Evolutionary conservation across 257 asterid genomes (phyloP).

Genomic region (Solanum stenotomum): DNA sequence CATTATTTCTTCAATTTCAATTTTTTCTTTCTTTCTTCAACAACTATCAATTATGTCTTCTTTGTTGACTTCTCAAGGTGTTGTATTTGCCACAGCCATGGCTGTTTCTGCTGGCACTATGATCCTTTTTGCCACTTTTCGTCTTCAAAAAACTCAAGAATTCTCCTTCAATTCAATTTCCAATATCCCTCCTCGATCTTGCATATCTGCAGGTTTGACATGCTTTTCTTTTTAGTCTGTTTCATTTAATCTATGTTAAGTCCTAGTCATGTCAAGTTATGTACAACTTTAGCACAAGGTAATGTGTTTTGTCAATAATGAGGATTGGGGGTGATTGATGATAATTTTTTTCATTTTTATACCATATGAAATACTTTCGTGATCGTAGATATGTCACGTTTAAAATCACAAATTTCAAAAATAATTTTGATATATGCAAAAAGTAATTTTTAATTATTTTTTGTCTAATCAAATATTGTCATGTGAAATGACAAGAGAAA

Average conservation of each 20-base stretch:
- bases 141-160: constrained; percentile 41
- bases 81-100: constrained; percentile 80
- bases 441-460: accelerated
- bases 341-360: too few species aligned
- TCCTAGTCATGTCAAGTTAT: neutral
- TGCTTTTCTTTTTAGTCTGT: neutral
- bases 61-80: constrained; percentile 49
- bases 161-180: constrained; percentile 11
- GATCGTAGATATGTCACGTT: accelerated
- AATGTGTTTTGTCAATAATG: neutral
- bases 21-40: neutral
- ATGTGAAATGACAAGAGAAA: neutral
- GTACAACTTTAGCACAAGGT: neutral
- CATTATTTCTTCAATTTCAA: neutral
- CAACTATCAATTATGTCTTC: constrained; percentile 9
- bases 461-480: too few species aligned
- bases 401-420: neutral
- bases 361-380: too few species aligned
- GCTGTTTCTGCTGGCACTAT: constrained; percentile 75
- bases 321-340: neutral
- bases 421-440: neutral
- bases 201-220: constrained; percentile 36
- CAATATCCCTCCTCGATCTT: constrained; percentile 27
- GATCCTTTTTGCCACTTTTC: constrained; percentile 45
- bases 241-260: neutral